Percentiles rank a stretch among this genome's conserved stretches.
Evolutionary conservation across 768 basidiomycete genomes (phyloP).

Genomic region (Boletus sp.): DNA sequence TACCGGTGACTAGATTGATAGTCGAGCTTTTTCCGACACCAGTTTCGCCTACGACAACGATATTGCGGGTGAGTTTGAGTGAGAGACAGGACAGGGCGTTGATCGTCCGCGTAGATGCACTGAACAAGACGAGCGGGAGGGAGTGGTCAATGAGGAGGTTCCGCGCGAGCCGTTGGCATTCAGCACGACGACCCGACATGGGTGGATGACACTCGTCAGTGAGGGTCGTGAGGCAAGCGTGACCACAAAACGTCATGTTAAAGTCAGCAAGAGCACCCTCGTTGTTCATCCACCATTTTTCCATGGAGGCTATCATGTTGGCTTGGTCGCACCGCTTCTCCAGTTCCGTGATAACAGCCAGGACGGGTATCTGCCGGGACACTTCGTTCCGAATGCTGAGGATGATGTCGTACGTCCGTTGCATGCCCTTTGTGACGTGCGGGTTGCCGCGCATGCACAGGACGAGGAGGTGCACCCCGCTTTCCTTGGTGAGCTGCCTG

Average conservation of each 20-base stretch:
- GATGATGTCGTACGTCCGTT: slow-evolving; percentile 17
- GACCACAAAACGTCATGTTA: slow-evolving; percentile 17
- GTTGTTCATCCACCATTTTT: slow-evolving; percentile 22
- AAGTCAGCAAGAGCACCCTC: not conserved
- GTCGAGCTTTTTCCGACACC: slow-evolving; percentile 28
- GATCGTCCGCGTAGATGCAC: not conserved
- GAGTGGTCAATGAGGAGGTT: slow-evolving; percentile 22
- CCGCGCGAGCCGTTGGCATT: slow-evolving; percentile 20
- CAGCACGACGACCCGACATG: slow-evolving; percentile 13
- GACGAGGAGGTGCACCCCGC: slow-evolving; percentile 25
- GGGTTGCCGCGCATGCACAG: slow-evolving; percentile 25
- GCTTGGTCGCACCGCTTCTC: slow-evolving; percentile 18
- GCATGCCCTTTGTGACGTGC: slow-evolving; percentile 22
- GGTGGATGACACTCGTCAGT: slow-evolving; percentile 18
- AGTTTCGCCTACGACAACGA: not conserved
- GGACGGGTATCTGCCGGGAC: slow-evolving; percentile 18
- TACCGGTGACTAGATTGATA: slow-evolving; percentile 17
- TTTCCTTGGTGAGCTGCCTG: slow-evolving; percentile 18
- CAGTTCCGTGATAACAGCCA: slow-evolving; percentile 26
- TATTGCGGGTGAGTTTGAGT: too few relatives aligned
- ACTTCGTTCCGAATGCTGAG: slow-evolving; percentile 22
- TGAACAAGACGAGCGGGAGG: slow-evolving; percentile 11
- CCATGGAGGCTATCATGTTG: slow-evolving; percentile 21
- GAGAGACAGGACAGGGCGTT: not conserved
- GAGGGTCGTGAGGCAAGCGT: slow-evolving; percentile 27